Conservation (phyloP, 495 filamentous ascomycete genomes). For the Venustampulla echinocandica region DNA sequence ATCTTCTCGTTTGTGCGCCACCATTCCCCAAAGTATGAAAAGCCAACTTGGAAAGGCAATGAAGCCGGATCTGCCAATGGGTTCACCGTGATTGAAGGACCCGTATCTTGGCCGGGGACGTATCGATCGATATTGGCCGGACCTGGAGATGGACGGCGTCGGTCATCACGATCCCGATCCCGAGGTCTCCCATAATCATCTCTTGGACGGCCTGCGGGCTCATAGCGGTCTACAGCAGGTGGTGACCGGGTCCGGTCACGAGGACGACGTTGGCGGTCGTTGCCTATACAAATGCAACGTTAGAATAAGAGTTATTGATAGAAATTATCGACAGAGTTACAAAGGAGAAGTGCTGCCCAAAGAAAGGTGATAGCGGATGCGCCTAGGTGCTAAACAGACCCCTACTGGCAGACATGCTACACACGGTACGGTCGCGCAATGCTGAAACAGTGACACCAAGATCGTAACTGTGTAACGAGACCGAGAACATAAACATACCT, state of each 20-base stretch:
- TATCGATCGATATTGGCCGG: slow-evolving; percentile 88
- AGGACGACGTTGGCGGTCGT: slow-evolving; percentile 26
- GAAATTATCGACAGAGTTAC: neutral
- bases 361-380: neutral
- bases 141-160: slow-evolving; percentile 52
- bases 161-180: slow-evolving; percentile 43
- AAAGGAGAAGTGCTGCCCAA: neutral
- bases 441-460: neutral
- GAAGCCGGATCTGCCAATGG: slow-evolving; percentile 73
- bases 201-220: slow-evolving; percentile 49
- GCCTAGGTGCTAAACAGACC: neutral
- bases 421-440: neutral
- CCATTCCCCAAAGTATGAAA: slow-evolving; percentile 96
- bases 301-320: slow-evolving; percentile 6
- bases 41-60: slow-evolving; percentile 88
- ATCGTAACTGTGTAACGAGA: no score
- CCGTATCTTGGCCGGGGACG: slow-evolving; percentile 72
- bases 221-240: slow-evolving; percentile 59
- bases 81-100: slow-evolving; percentile 53
- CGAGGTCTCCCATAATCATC: slow-evolving; percentile 62
- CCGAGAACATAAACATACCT: slow-evolving; percentile 35
- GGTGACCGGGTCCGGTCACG: slow-evolving; percentile 67
- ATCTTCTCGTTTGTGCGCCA: slow-evolving; percentile 79
- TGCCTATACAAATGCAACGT: slow-evolving; percentile 11
- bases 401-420: slow-evolving; percentile 1